Evolutionary conservation across 805 yeast genomes (phyloP).

Genomic region (Starmerella bombi): DNA sequence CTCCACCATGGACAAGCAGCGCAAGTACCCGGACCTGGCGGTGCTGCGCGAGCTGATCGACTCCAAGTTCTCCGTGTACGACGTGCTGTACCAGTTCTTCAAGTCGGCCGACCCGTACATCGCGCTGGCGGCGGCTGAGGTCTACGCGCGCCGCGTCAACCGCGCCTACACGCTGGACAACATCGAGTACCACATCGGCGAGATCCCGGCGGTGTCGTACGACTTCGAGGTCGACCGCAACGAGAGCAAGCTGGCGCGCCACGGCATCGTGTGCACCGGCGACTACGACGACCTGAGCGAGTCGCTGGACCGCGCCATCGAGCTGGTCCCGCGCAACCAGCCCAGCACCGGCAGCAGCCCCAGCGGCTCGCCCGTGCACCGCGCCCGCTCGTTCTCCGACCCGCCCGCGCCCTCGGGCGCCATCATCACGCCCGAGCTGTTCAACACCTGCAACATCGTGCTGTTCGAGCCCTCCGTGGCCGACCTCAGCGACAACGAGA

Average conservation of each 20-base stretch:
- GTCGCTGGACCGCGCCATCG: conserved; percentile 60
- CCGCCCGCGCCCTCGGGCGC: conserved; percentile 22
- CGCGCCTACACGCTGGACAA: conserved; percentile 85
- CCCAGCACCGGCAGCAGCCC: conserved; percentile 24
- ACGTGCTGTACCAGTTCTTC: conserved; percentile 85
- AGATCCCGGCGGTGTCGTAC: conserved; percentile 54
- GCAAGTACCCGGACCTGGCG: conserved; percentile 68
- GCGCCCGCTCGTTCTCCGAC: conserved; percentile 31
- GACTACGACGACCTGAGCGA: conserved; percentile 89
- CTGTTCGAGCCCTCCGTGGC: conserved; percentile 32
- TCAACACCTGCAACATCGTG: conserved; percentile 74
- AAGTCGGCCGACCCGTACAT: conserved; percentile 73
- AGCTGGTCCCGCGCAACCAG: conserved; percentile 42
- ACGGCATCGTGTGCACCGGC: conserved; percentile 22
- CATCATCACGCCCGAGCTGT: conserved; percentile 28
- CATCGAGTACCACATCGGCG: conserved; percentile 44
- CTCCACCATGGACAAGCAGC: conserved; percentile 26
- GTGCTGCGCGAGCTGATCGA: conserved; percentile 85
- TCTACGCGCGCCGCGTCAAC: conserved; percentile 90
- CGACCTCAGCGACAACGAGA: conserved; percentile 52
- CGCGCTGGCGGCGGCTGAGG: conserved; percentile 92
- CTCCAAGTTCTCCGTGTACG: conserved; percentile 91
- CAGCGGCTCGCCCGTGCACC: conserved; percentile 27
- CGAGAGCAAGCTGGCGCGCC: conserved; percentile 38
- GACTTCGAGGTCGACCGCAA: conserved; percentile 35